Evolutionary conservation across 148 eudicot genomes (phyloP).

Genomic region (Simmondsia chinensis): DNA sequence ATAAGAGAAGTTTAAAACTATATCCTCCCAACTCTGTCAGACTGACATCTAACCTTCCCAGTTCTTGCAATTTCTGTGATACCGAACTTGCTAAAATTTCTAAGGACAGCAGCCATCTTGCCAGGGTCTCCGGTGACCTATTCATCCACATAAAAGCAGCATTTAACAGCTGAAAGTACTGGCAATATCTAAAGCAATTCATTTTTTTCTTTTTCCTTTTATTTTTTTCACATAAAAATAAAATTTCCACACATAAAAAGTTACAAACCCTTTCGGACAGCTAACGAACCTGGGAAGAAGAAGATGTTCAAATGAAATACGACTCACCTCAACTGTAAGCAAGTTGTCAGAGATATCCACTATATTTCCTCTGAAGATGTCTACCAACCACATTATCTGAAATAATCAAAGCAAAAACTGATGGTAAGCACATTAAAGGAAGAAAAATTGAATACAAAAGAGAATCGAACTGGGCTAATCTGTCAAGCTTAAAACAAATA

Average conservation of each 20-base stretch:
- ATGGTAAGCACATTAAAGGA: background rate
- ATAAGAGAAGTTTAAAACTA: too few species aligned
- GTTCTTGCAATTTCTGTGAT: constrained; percentile 85
- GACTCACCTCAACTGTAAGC: constrained; percentile 69
- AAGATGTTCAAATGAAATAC: background rate
- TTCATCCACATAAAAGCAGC: background rate
- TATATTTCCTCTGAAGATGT: constrained; percentile 71
- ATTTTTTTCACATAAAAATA: too few species aligned
- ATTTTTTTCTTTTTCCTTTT: too few species aligned
- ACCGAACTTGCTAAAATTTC: constrained; percentile 74
- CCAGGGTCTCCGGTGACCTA: constrained; percentile 97
- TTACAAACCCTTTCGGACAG: background rate
- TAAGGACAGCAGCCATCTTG: constrained; percentile 72
- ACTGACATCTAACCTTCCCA: constrained; percentile 55
- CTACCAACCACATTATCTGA: constrained; percentile 76
- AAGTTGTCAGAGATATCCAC: constrained; percentile 67
- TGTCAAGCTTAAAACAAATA: too few species aligned
- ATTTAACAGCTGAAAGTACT: background rate
- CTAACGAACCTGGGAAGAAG: background rate
- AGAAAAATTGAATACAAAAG: background rate
- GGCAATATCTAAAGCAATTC: too few species aligned
- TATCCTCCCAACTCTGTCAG: background rate
- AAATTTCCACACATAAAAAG: too few species aligned
- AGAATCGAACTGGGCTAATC: background rate
- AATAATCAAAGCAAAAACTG: constrained; percentile 10